Evolutionary conservation across 306 rosid genomes (phyloP), one percentile per base, ranked within the genome.

Genomic region (Glycine soja): DNA sequence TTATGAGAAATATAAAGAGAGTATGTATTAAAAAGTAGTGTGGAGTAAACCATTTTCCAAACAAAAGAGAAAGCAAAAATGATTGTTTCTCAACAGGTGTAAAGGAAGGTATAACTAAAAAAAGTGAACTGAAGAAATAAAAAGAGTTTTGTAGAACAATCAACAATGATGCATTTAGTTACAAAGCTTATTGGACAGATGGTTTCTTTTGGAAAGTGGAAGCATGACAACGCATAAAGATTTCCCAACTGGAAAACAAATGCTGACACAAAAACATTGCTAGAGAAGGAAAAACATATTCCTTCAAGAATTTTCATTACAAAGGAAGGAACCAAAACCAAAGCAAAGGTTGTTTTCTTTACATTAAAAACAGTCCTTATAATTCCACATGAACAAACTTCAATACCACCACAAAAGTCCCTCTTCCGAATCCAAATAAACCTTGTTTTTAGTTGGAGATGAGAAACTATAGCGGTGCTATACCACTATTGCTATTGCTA

Each of bases 221-320:
- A 57, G 10, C 69, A 34, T 43, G 70, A 3, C 18, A 77, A 77
- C 62, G 72, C 53, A 67, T 75, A 69, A 59, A 66, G 73, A 50
- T 81, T 61, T 70, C 86, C 80, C 46, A 12, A 24, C 18, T 72
- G 40, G 54, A 57, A 87, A 78, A 82, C 80, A 81, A 72, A 42
- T 19, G 50, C 72, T 46, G 34, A 34, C 77, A 43, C 81, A 70
- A 5, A 38, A 66, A 30, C 15, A 63, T 12, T 54, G 77, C 74
- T 10, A 9, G 42, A 52, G 84, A 58, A 74, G 54, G 67, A 65
- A 78, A 74, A 74, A 11, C 7, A 75, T 62, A 74, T 73, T 59
- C 61, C 81, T 62, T 8, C 32, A 50, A 13, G 83, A 67, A 38
- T 66, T 70, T 80, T 57, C 54, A 48, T 62, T 15, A 24, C 80